Evolutionary conservation across 768 basidiomycete genomes (phyloP), one percentile per base, ranked within the genome.

Genomic region (Baorangia bicolor): DNA sequence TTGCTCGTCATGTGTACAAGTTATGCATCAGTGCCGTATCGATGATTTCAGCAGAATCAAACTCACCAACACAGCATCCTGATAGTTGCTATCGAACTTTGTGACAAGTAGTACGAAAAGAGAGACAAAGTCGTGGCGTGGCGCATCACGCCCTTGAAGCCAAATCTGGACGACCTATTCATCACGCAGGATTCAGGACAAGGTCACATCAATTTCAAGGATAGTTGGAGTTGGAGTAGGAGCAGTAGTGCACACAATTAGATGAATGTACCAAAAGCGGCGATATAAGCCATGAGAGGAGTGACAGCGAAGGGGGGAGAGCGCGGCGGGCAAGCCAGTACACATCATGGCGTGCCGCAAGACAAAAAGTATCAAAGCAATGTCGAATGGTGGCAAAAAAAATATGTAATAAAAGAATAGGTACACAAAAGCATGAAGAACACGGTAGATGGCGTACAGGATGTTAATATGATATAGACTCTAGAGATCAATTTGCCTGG

Each of bases 281-380:
- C 50, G 35, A 42, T 25, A 28, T 34, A 41, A 37, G 53, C 52
- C 60, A 60, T 48, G 55, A 53, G 61, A 57, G 6, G 64, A 65
- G 57, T 35, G 55, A 46, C 54, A 35, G 16, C 2, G 27, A 64
- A 55, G 23, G n/a, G 12, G 31, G 38, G 16, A 34, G 33, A 27
- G 18, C 27, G n/a, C n/a, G n/a, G n/a, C n/a, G n/a, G 59, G 49
- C 44, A 65, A 31, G 47, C 58, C 64, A 23, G 58, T 59, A 55
- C 55, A 43, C 14, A 54, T 53, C 57, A 62, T 58, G 60, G 55
- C 55, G 18, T 37, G 52, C 49, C 38, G 28, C 21, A 46, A 44
- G 43, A 56, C 56, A 49, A 49, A 34, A 38, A 16, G n/a, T n/a
- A 58, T 47, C 44, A 50, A 55, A 55, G 25, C 48, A 49, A 42